Evolutionary conservation across 192 early-diverging fungal species (phyloP), one percentile per base, ranked within the genome.

Genomic region (Backusella tuberculispora): DNA sequence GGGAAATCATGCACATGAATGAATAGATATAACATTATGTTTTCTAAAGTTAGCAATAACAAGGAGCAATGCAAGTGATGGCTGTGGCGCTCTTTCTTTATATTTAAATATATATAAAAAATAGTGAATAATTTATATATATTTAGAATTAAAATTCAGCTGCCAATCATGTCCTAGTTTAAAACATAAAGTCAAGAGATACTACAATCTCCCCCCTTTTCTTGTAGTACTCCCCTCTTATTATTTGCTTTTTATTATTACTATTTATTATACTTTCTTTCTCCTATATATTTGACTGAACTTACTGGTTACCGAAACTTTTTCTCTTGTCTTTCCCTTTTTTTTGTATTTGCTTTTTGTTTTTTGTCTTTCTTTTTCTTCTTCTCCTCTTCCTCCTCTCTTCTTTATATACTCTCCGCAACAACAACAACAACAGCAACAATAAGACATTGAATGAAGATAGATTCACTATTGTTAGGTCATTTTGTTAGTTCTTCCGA

Each of bases 391-490:
- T 46, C 15, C 45, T 26, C 6, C 10, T 41, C 38, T 41, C 38
- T 41, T 40, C 7, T 40, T 38, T 10, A 1, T 41, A 41, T 26
- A 8, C 12, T 37, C 64, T 8, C 34, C 5, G 4, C 3, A 40
- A 37, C 34, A 41, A 41, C 19, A 67, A 10, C 40, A 66, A 29
- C 7, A 26, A 37, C 34, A 41, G n/a, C 19, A 67, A 10, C 40
- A 66, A 29, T 9, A 26, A 12, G 21, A 67, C 17, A 53, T 3
- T 19, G 21, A 67, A 67, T 67, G 42, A 69, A 47, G 21, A 26
- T 69, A 12, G 42, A 69, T 43, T 47, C 68, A 69, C 68, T 69
- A 2, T 69, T 69, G 26, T 69, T 69, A 24, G 68, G 68, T 7
- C 68, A 69, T 47, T 69, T 47, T 69, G 21, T 26, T 14, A 44